phyloP scores from a whole-genome alignment of 208 protist genomes.

The Leishmania braziliensis region DNA sequence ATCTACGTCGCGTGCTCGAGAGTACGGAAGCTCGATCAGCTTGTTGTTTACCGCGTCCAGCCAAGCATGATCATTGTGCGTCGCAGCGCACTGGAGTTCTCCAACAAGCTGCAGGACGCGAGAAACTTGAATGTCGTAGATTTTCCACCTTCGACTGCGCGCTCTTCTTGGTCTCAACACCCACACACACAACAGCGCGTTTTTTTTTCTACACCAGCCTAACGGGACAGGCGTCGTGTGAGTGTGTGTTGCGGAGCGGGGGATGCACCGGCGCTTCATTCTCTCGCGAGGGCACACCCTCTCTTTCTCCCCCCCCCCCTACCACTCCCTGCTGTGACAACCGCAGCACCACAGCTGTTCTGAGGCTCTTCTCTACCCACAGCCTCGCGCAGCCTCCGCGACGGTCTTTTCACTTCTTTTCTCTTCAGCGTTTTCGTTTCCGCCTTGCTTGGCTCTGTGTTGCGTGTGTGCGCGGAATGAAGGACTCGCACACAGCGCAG shows the following conservation, averaged over 20 bases:
- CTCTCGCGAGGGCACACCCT: background rate
- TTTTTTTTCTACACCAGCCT: constrained; percentile 17
- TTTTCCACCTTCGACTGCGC: constrained; percentile 6
- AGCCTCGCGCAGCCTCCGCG: background rate
- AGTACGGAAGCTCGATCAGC: constrained; percentile 79
- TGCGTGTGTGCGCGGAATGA: background rate
- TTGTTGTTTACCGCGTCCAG: constrained; percentile 77
- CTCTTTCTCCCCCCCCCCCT: no score
- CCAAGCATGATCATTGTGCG: constrained; percentile 83
- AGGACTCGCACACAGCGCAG: background rate
- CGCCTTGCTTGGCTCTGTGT: background rate
- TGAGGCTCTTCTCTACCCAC: background rate
- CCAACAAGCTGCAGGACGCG: constrained; percentile 39
- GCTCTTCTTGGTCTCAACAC: constrained; percentile 34
- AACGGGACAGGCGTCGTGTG: background rate
- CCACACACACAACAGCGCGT: constrained; percentile 24
- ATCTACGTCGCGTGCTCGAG: constrained; percentile 91
- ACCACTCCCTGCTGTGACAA: background rate
- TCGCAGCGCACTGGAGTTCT: constrained; percentile 73
- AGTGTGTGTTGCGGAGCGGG: background rate
- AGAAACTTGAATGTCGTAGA: constrained; percentile 18
- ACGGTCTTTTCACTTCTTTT: background rate
- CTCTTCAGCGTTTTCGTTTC: background rate
- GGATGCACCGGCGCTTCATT: background rate
- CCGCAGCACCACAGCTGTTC: background rate